Conservation (phyloP, 805 yeast genomes). For the Kodamaea restingae region DNA sequence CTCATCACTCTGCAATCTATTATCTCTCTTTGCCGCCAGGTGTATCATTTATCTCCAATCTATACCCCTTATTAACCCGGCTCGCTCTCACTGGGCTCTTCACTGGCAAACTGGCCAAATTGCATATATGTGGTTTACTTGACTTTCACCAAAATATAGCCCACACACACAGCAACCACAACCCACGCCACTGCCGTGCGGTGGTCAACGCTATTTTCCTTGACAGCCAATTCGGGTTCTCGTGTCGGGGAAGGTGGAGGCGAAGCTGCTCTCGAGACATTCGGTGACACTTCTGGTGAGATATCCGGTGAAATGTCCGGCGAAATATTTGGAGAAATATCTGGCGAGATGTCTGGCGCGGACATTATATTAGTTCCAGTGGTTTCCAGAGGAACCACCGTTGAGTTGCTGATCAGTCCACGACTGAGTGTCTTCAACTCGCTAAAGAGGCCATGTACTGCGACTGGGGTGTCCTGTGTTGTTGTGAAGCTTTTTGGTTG, state of each 20-base stretch:
- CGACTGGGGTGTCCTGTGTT: constrained; percentile 12
- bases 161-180: constrained; percentile 6
- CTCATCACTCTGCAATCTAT: too few species aligned
- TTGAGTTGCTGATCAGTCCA: background rate
- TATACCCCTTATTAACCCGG: too few species aligned
- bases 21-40: too few species aligned
- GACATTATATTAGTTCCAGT: too few species aligned
- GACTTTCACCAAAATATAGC: constrained; percentile 5
- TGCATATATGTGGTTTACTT: too few species aligned
- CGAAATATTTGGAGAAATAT: too few species aligned
- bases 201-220: constrained; percentile 6
- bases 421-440: constrained; percentile 4
- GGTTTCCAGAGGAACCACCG: too few species aligned
- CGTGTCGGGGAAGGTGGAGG: background rate
- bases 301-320: constrained; percentile 1
- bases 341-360: too few species aligned
- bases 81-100: too few species aligned
- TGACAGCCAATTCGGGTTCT: too few species aligned
- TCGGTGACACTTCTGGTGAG: constrained; percentile 5
- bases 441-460: constrained; percentile 12
- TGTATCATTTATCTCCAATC: too few species aligned
- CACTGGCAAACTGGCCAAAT: too few species aligned
- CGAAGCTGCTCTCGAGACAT: constrained; percentile 1
- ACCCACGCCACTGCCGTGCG: constrained; percentile 6
- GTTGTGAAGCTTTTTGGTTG: constrained; percentile 5